phyloP scores from a whole-genome alignment of 225 moss, liverwort and hornwort genomes.

The Marchantia paleacea region DNA sequence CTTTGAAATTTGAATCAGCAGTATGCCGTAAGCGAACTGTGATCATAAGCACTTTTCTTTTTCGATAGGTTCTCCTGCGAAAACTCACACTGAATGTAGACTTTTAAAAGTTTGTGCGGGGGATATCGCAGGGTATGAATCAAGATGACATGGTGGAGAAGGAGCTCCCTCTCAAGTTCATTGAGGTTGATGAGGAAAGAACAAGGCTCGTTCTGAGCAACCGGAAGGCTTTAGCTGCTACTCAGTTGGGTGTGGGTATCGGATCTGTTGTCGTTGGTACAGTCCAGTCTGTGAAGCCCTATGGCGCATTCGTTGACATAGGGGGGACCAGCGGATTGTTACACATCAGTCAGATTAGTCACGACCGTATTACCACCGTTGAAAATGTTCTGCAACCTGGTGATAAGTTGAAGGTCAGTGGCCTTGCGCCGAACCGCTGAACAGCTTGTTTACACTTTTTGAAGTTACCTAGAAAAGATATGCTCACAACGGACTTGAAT shows the following conservation, averaged over 20 bases:
- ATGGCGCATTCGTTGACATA: constrained; percentile 75
- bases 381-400: constrained; percentile 88
- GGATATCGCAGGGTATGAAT: constrained; percentile 41
- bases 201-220: constrained; percentile 54
- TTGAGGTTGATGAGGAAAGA: constrained; percentile 58
- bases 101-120: no score
- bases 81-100: no score
- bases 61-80: no score
- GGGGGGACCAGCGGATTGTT: constrained; percentile 95
- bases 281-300: constrained; percentile 58
- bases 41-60: no score
- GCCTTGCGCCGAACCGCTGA: not conserved
- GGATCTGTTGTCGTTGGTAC: constrained; percentile 54
- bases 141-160: constrained; percentile 57
- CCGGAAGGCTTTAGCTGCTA: constrained; percentile 52
- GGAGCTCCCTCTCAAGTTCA: constrained; percentile 51
- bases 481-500: no score
- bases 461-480: no score
- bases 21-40: no score
- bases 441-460: not conserved
- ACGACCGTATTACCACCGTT: constrained; percentile 90
- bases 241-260: constrained; percentile 49
- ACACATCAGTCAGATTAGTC: constrained; percentile 98
- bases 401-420: constrained; percentile 68
- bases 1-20: no score